A percentile compares a stretch with the other conserved stretches of the same genome.
These are phyloP conservation scores for Achaetomium macrosporum DNA, from an alignment of 2,329 filamentous ascomycete genomes.

Conservation along the genomic window DNA sequence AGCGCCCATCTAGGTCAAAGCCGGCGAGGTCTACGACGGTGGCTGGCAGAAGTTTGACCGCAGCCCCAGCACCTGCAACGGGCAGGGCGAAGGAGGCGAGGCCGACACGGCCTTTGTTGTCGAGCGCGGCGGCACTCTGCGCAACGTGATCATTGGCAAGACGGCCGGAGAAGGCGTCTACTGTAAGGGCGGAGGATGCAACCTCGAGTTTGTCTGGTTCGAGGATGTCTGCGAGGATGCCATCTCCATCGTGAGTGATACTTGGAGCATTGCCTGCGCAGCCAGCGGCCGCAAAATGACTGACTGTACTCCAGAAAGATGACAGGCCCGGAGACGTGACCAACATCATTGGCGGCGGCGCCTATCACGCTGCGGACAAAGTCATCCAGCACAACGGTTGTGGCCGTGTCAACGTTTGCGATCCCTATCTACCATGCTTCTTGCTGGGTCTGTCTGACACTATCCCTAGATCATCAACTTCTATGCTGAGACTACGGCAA, in stretches of 20 bases:
- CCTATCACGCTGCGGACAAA: constrained; percentile 1
- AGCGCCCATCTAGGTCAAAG: background rate
- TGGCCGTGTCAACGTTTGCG: background rate
- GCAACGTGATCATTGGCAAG: constrained; percentile 2
- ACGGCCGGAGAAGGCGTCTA: constrained; percentile 1
- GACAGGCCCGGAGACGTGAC: constrained; percentile 1
- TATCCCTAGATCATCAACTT: background rate
- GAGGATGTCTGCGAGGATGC: constrained; percentile 3
- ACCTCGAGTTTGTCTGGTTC: constrained; percentile 1
- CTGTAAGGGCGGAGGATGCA: constrained; percentile 1
- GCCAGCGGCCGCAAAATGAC: too few relatives aligned
- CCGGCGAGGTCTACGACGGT: background rate
- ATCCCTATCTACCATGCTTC: background rate
- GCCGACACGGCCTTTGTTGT: background rate
- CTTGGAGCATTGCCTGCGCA: too few relatives aligned
- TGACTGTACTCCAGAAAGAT: too few relatives aligned
- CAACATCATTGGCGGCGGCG: constrained; percentile 1
- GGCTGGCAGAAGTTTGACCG: background rate
- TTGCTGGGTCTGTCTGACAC: background rate
- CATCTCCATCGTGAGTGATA: constrained; percentile 3
- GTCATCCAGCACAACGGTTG: constrained; percentile 4
- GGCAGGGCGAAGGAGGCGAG: background rate
- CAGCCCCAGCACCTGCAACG: background rate
- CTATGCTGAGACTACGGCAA: constrained; percentile 2
- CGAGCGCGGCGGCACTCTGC: constrained; percentile 1